These are phyloP conservation scores for Exophiala aquamarina DNA, from an alignment of 2,329 filamentous ascomycete genomes.

Conservation along the genomic window DNA sequence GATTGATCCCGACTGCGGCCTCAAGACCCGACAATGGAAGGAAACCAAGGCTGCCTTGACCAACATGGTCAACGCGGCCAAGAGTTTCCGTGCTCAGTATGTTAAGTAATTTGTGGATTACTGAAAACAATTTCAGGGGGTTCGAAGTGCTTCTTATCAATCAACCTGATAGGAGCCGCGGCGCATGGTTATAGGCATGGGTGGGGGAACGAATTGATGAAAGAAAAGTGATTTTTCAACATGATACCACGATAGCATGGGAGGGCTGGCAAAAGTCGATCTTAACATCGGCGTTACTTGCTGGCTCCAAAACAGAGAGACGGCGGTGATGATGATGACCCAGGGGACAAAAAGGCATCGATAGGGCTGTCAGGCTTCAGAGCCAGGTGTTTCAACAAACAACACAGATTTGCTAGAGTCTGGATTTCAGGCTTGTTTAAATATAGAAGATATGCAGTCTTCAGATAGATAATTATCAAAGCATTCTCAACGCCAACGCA, in stretches of 20 bases:
- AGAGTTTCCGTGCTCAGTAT: constrained; percentile 92
- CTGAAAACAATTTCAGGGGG: constrained; percentile 1
- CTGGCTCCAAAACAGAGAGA: constrained; percentile 16
- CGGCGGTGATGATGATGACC: no score
- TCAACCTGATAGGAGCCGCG: constrained; percentile 21
- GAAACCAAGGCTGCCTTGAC: constrained; percentile 94
- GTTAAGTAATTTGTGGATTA: constrained; percentile 12
- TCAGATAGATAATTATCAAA: no score
- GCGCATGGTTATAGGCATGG: constrained; percentile 12
- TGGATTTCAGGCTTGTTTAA: no score
- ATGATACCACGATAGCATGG: constrained; percentile 29
- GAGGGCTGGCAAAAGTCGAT: constrained; percentile 28
- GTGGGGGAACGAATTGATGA: constrained; percentile 15
- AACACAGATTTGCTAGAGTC: no score
- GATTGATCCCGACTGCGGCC: constrained; percentile 99
- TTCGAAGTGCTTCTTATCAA: constrained; percentile 20
- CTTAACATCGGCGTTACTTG: constrained; percentile 31
- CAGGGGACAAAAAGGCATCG: no score
- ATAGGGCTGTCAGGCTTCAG: no score
- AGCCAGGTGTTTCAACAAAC: no score
- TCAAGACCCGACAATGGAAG: constrained; percentile 98
- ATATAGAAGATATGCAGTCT: no score
- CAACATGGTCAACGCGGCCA: constrained; percentile 99
- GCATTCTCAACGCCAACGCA: no score
- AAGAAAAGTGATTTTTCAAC: constrained; percentile 29